Evolutionary conservation across 176 grass and related monocot genomes (phyloP).

Genomic region (Oryza officinalis): DNA sequence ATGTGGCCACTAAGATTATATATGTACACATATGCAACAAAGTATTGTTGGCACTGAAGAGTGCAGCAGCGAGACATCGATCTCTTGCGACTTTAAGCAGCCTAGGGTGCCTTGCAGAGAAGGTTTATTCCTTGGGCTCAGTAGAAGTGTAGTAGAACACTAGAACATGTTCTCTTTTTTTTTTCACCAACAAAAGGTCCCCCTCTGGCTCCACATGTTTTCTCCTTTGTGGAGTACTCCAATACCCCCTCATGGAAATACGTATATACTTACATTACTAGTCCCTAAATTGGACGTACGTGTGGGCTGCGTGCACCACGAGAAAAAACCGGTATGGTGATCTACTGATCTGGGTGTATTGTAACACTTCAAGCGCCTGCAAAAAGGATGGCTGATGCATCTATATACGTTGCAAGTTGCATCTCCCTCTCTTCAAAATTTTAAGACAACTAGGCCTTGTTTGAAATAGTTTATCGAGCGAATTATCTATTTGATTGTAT

Average conservation of each 20-base stretch:
- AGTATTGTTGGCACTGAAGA: background rate
- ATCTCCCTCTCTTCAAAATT: too few relatives aligned
- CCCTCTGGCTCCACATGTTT: background rate
- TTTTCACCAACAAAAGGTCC: background rate
- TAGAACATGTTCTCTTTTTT: conserved; percentile 5
- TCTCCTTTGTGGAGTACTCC: background rate
- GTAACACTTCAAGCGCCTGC: too few relatives aligned
- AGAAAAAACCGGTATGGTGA: too few relatives aligned
- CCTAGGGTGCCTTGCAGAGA: background rate
- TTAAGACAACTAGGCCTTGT: too few relatives aligned
- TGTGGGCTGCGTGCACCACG: too few relatives aligned
- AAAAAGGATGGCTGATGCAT: too few relatives aligned
- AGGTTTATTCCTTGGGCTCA: background rate
- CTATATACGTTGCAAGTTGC: too few relatives aligned
- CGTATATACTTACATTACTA: too few relatives aligned
- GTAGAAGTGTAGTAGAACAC: background rate
- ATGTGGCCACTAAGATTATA: background rate
- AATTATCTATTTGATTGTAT: too few relatives aligned
- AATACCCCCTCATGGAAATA: background rate
- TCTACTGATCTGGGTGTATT: too few relatives aligned
- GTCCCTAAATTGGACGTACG: too few relatives aligned
- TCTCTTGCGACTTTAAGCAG: background rate
- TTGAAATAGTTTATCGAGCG: too few relatives aligned
- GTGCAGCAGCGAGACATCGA: background rate
- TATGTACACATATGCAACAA: background rate